Evolutionary conservation across 306 rosid species (phyloP).

Genomic region (Fagus crenata): DNA sequence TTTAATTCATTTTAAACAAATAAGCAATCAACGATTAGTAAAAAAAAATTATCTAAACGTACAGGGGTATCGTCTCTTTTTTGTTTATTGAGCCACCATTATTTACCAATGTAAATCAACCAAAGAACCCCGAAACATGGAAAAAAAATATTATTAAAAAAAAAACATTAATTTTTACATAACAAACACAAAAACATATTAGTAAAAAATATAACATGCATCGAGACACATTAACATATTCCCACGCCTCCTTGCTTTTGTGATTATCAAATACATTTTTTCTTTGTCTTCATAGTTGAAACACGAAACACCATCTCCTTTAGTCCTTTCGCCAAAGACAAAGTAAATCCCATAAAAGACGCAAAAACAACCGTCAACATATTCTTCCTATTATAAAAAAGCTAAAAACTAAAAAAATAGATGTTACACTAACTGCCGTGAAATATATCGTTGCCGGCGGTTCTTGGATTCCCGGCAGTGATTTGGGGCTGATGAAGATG

Average conservation of each 20-base stretch:
- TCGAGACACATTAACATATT: constrained; percentile 49
- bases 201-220: constrained; percentile 23
- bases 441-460: constrained; percentile 33
- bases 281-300: constrained; percentile 37
- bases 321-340: constrained; percentile 26
- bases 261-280: constrained; percentile 36
- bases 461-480: constrained; percentile 21
- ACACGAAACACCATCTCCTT: background rate
- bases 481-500: constrained; percentile 19
- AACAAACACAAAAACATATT: constrained; percentile 11
- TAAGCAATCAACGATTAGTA: too few relatives aligned
- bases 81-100: constrained; percentile 2
- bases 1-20: too few relatives aligned
- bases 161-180: constrained; percentile 10
- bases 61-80: background rate
- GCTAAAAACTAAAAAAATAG: background rate
- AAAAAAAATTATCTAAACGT: too few relatives aligned
- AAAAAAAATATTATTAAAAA: background rate
- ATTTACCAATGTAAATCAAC: background rate
- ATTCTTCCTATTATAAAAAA: background rate
- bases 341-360: constrained; percentile 19
- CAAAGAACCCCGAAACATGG: background rate
- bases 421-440: constrained; percentile 17
- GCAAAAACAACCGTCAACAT: constrained; percentile 20
- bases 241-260: constrained; percentile 52